A percentile compares a stretch with the other conserved stretches of the same genome.
phyloP scores from a whole-genome alignment of 768 basidiomycete genomes.

The Fibroporia radiculosa region DNA sequence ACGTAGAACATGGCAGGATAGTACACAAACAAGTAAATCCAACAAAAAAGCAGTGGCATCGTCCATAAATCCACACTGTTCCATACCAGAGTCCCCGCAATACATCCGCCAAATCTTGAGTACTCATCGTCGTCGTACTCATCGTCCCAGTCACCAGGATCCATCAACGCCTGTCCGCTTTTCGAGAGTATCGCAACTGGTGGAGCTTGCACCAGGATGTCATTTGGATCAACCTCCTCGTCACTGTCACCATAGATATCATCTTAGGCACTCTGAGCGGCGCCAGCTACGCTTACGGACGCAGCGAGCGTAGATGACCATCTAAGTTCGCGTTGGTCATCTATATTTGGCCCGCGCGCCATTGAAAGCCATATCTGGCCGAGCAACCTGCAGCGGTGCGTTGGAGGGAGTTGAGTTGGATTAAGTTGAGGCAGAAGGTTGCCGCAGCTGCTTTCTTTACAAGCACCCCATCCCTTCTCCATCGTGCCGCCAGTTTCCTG shows the following conservation, averaged over 20 bases:
- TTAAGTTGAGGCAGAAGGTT: neutral
- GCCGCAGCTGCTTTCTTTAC: slow-evolving; percentile 20
- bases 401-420: too few relatives aligned
- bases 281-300: neutral
- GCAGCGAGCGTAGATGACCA: neutral
- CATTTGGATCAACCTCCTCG: slow-evolving; percentile 12
- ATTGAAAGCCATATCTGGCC: slow-evolving; percentile 17
- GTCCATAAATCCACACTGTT: too few relatives aligned
- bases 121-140: slow-evolving; percentile 4
- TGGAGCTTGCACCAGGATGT: neutral
- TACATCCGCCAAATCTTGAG: too few relatives aligned
- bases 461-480: slow-evolving; percentile 15
- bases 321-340: slow-evolving; percentile 15
- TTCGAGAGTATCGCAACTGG: neutral
- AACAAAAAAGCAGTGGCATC: too few relatives aligned
- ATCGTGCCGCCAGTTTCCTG: neutral
- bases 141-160: slow-evolving; percentile 1
- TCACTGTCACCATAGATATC: slow-evolving; percentile 1
- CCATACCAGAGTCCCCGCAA: too few relatives aligned
- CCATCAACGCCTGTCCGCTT: neutral
- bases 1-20: too few relatives aligned
- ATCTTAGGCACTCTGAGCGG: neutral
- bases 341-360: slow-evolving; percentile 15
- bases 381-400: slow-evolving; percentile 9
- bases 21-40: too few relatives aligned